Percentiles rank a stretch among this genome's conserved stretches.
Evolutionary conservation across 2,329 filamentous ascomycete genomes (phyloP).

Genomic region (Sclerotiophoma versabilis): DNA sequence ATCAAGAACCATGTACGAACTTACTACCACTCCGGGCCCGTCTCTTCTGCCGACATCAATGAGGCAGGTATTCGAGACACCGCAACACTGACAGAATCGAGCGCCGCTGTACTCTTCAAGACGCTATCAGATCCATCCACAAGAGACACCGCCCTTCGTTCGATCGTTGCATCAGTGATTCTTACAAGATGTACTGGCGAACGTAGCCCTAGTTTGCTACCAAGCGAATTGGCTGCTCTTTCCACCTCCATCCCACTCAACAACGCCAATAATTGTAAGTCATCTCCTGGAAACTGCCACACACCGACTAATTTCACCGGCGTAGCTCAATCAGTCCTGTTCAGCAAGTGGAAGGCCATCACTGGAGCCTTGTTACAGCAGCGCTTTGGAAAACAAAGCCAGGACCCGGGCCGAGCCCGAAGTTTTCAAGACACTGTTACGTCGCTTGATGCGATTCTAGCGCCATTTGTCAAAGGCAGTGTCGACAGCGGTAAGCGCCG

Average conservation of each 20-base stretch:
- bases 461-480: slow-evolving; percentile 26
- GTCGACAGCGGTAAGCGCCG: slow-evolving; percentile 26
- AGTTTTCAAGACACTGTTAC: slow-evolving; percentile 19
- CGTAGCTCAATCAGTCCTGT: slow-evolving; percentile 22
- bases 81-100: not conserved
- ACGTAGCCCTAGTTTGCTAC: slow-evolving; percentile 23
- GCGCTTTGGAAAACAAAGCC: slow-evolving; percentile 11
- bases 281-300: accelerated
- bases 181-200: slow-evolving; percentile 24
- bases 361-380: slow-evolving; percentile 28
- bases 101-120: not conserved
- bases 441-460: slow-evolving; percentile 31
- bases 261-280: not conserved
- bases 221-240: slow-evolving; percentile 16
- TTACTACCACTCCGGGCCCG: slow-evolving; percentile 24
- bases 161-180: slow-evolving; percentile 25
- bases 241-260: not conserved
- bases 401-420: slow-evolving; percentile 3
- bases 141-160: slow-evolving; percentile 22
- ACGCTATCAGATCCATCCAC: slow-evolving; percentile 14
- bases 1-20: slow-evolving; percentile 36
- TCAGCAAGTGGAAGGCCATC: slow-evolving; percentile 37
- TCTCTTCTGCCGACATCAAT: slow-evolving; percentile 9
- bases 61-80: slow-evolving; percentile 11
- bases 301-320: not conserved